A percentile compares a stretch with the other conserved stretches of the same genome.
These are phyloP conservation scores for Stephania japonica DNA, from an alignment of 164 flowering plant genomes.

Conservation along the genomic window DNA sequence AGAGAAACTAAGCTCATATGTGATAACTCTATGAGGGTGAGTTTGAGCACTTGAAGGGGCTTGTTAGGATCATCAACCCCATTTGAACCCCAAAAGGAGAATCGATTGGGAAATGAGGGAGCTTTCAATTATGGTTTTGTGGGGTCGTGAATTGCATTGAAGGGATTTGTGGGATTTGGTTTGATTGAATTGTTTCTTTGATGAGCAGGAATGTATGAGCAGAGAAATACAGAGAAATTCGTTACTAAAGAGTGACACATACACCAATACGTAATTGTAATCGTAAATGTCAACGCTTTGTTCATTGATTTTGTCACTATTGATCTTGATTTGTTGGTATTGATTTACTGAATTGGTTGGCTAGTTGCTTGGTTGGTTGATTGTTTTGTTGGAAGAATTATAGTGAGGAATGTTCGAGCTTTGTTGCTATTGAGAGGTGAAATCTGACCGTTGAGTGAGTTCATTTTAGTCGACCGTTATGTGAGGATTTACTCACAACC, in stretches of 20 bases:
- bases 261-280: neutral
- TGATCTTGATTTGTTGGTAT: no score
- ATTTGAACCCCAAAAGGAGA: conserved; percentile 25
- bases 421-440: no score
- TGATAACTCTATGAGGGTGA: neutral
- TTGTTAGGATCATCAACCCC: conserved; percentile 38
- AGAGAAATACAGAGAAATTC: neutral
- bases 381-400: no score
- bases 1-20: conserved; percentile 20
- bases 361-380: no score
- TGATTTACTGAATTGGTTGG: no score
- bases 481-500: no score
- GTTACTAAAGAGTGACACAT: neutral
- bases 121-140: conserved; percentile 26
- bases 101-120: neutral
- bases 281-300: neutral
- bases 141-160: conserved; percentile 62
- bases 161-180: conserved; percentile 24
- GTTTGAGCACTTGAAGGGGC: conserved; percentile 24
- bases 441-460: no score
- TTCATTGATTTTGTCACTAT: no score
- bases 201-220: neutral
- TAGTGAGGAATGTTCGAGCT: no score
- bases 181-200: neutral
- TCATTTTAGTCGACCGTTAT: no score